Evolutionary conservation across 2,329 filamentous ascomycete species (phyloP).

Genomic region (Mycosphaerella sp.): DNA sequence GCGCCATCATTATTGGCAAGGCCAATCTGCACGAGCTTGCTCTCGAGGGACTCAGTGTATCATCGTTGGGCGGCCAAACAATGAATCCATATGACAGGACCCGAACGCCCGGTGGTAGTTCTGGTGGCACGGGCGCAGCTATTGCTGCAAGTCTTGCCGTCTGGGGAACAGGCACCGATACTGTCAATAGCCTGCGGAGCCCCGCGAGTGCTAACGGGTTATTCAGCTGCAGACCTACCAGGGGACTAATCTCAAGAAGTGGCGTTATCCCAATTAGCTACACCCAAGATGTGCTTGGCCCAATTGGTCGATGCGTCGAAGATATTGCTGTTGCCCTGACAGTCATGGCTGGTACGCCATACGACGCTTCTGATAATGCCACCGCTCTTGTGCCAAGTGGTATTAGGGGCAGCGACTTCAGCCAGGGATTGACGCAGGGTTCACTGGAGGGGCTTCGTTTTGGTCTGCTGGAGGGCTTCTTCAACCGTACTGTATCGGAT

Average conservation of each 20-base stretch:
- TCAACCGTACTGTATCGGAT: constrained; percentile 46
- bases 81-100: constrained; percentile 59
- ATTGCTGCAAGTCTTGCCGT: constrained; percentile 54
- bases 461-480: constrained; percentile 52
- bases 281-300: constrained; percentile 32
- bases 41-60: constrained; percentile 57
- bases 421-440: constrained; percentile 34
- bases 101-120: constrained; percentile 61
- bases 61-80: constrained; percentile 58
- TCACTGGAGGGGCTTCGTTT: constrained; percentile 41
- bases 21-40: constrained; percentile 55
- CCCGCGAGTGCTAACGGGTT: constrained; percentile 57
- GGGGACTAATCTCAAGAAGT: constrained; percentile 29
- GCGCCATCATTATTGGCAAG: constrained; percentile 33
- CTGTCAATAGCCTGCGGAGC: constrained; percentile 55
- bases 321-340: constrained; percentile 32
- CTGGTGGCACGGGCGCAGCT: constrained; percentile 57
- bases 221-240: constrained; percentile 52
- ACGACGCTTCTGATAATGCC: constrained; percentile 48
- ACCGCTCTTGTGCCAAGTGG: constrained; percentile 46
- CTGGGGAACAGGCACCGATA: constrained; percentile 37
- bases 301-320: constrained; percentile 30
- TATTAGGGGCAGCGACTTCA: constrained; percentile 44
- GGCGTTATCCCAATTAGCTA: constrained; percentile 33
- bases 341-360: constrained; percentile 44